Evolutionary conservation across 371 early-diverging fungal species (phyloP).

Genomic region (Mucor irregularis): DNA sequence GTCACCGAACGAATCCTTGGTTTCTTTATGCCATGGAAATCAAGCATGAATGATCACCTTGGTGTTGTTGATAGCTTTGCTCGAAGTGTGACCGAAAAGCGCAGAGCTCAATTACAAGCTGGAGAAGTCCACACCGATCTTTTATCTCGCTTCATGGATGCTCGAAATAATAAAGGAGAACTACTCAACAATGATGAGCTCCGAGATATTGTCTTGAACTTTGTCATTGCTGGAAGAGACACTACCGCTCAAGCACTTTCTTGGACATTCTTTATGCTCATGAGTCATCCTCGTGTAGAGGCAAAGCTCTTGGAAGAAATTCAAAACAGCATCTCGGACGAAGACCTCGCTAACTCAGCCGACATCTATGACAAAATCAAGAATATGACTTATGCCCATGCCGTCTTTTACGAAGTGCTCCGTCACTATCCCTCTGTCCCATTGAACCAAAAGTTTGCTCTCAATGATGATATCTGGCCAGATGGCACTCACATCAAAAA

Average conservation of each 20-base stretch:
- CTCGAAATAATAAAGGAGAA: slow-evolving; percentile 54
- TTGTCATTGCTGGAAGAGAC: slow-evolving; percentile 69
- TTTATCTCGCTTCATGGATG: slow-evolving; percentile 62
- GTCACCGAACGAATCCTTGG: slow-evolving; percentile 36
- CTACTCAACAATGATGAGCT: slow-evolving; percentile 52
- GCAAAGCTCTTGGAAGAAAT: slow-evolving; percentile 62
- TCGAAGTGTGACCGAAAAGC: slow-evolving; percentile 39
- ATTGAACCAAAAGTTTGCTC: slow-evolving; percentile 61
- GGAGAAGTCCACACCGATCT: slow-evolving; percentile 57
- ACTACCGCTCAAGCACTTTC: slow-evolving; percentile 74
- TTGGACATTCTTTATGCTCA: slow-evolving; percentile 69
- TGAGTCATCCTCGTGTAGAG: slow-evolving; percentile 55
- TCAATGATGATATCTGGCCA: slow-evolving; percentile 69
- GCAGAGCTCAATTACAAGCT: slow-evolving; percentile 38
- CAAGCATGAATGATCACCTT: slow-evolving; percentile 44
- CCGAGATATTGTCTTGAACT: slow-evolving; percentile 70
- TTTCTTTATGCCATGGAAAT: slow-evolving; percentile 32
- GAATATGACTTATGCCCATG: slow-evolving; percentile 58
- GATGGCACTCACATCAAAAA: slow-evolving; percentile 63
- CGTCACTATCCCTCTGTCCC: slow-evolving; percentile 78
- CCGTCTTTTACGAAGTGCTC: slow-evolving; percentile 67
- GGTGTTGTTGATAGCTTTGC: slow-evolving; percentile 53
- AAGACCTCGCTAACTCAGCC: slow-evolving; percentile 25
- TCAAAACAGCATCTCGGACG: slow-evolving; percentile 26
- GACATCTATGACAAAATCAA: slow-evolving; percentile 47